Evolutionary conservation across 2,329 filamentous ascomycete genomes (phyloP).

Genomic region (Simplicillium sp.): DNA sequence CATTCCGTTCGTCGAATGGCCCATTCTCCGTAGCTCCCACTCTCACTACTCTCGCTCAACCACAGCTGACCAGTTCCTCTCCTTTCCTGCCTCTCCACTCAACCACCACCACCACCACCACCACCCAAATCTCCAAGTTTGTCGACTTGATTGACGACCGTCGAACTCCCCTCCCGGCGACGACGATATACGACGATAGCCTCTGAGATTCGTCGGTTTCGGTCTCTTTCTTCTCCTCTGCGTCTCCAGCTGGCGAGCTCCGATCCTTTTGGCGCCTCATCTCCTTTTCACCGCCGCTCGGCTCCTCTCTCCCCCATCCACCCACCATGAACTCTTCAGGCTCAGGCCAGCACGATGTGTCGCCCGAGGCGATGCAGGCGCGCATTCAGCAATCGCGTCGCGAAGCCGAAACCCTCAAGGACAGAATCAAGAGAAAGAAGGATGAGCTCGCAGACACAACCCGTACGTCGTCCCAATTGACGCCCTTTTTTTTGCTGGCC

Average conservation of each 20-base stretch:
- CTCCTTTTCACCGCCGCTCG: slow-evolving; percentile 4
- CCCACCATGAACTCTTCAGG: slow-evolving; percentile 39
- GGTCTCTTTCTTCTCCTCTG: not conserved
- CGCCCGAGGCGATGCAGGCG: slow-evolving; percentile 78
- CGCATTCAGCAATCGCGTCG: slow-evolving; percentile 85
- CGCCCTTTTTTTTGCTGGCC: slow-evolving; percentile 5
- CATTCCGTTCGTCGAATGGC: no score
- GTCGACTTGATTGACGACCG: slow-evolving; percentile 1
- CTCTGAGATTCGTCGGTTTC: slow-evolving; percentile 1
- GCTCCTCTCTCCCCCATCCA: slow-evolving; percentile 1
- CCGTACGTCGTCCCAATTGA: slow-evolving; percentile 53
- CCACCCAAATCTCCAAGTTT: not conserved
- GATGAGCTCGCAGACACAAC: slow-evolving; percentile 97
- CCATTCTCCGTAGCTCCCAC: no score
- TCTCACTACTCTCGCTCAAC: not conserved
- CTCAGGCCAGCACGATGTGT: slow-evolving; percentile 52
- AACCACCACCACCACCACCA: not conserved
- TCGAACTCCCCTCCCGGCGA: not conserved
- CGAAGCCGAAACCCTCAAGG: slow-evolving; percentile 96
- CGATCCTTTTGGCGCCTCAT: slow-evolving; percentile 1
- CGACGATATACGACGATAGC: not conserved
- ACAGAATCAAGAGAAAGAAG: slow-evolving; percentile 99
- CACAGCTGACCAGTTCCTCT: not conserved
- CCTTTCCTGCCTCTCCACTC: not conserved
- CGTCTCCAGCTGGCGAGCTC: not conserved